A percentile compares a stretch with the other conserved stretches of the same genome.
These are phyloP conservation scores for Xanthoparmelia taractica DNA, from an alignment of 495 filamentous ascomycete species.

Conservation along the genomic window DNA sequence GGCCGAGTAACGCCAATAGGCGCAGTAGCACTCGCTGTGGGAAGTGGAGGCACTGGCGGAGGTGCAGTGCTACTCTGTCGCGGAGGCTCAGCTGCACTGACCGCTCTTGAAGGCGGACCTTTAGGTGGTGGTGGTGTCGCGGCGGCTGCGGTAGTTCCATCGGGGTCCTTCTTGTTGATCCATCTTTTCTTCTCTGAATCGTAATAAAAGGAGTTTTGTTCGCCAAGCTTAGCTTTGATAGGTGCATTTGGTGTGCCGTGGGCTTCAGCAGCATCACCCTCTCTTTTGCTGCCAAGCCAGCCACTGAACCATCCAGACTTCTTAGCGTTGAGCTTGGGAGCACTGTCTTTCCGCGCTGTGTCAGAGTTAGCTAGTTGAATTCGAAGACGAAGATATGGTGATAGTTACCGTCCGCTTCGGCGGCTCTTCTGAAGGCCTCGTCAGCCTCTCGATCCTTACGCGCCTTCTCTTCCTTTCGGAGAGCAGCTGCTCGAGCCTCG, in stretches of 20 bases:
- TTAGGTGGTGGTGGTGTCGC: slow-evolving; percentile 48
- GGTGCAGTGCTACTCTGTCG: slow-evolving; percentile 20
- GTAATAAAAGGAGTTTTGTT: slow-evolving; percentile 87
- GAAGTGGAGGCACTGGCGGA: slow-evolving; percentile 33
- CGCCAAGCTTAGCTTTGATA: slow-evolving; percentile 89
- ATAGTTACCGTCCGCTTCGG: slow-evolving; percentile 70
- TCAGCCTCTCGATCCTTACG: slow-evolving; percentile 50
- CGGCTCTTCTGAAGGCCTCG: slow-evolving; percentile 73
- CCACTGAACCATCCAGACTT: slow-evolving; percentile 73
- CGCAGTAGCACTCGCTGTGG: slow-evolving; percentile 27
- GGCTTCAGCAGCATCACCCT: slow-evolving; percentile 36
- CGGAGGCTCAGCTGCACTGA: slow-evolving; percentile 25
- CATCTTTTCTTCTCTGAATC: slow-evolving; percentile 92
- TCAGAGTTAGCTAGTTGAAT: slow-evolving; percentile 3
- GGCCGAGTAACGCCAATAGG: slow-evolving; percentile 36
- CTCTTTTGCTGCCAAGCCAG: slow-evolving; percentile 76
- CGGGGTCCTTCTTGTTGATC: slow-evolving; percentile 86
- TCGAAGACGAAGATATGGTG: not conserved
- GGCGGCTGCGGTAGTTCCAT: slow-evolving; percentile 39
- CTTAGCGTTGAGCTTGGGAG: slow-evolving; percentile 42
- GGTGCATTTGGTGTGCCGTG: slow-evolving; percentile 51
- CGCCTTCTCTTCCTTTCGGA: slow-evolving; percentile 47
- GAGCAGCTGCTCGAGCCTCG: slow-evolving; percentile 42
- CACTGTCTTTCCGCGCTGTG: slow-evolving; percentile 39
- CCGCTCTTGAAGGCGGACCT: slow-evolving; percentile 33